Conservation (phyloP, 768 basidiomycete species). For the Candolleomyces efflorescens region DNA sequence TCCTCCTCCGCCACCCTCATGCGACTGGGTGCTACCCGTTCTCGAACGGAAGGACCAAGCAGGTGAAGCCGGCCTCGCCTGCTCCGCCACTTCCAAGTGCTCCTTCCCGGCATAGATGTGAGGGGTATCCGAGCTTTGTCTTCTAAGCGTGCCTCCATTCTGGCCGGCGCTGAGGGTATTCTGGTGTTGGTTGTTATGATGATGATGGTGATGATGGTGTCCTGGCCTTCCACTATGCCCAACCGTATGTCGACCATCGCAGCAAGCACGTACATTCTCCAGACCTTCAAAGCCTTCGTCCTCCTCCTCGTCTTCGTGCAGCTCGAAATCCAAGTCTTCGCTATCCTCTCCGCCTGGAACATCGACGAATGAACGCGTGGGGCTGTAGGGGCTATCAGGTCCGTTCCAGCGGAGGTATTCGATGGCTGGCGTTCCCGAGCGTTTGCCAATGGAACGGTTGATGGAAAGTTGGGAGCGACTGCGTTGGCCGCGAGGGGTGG, state of each 20-base stretch:
- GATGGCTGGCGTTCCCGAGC: conserved; percentile 85
- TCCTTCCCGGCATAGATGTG: conserved; percentile 25
- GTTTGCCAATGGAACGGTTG: conserved; percentile 74
- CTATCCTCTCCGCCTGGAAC: conserved; percentile 39
- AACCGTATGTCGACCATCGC: conserved; percentile 84
- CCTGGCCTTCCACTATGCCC: conserved; percentile 54
- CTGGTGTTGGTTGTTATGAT: conserved; percentile 29
- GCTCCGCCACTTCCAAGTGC: conserved; percentile 44
- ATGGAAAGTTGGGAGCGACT: conserved; percentile 78
- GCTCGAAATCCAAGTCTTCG: conserved; percentile 77
- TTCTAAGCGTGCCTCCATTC: conserved; percentile 25
- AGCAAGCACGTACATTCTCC: conserved; percentile 93
- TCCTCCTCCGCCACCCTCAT: conserved; percentile 44
- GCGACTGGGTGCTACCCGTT: conserved; percentile 68
- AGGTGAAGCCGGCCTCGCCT: conserved; percentile 65
- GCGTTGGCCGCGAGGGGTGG: conserved; percentile 72
- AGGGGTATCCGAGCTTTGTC: conserved; percentile 40
- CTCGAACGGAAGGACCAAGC: conserved; percentile 85
- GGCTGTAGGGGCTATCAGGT: conserved; percentile 75
- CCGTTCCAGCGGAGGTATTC: conserved; percentile 84
- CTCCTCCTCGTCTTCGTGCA: conserved; percentile 65
- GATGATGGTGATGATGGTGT: conserved; percentile 58
- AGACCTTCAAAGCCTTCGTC: conserved; percentile 87
- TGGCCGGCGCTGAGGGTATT: conserved; percentile 4
- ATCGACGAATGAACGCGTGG: conserved; percentile 63